These are phyloP conservation scores for Pichia gijzeniarum DNA, from an alignment of 805 yeast genomes.

Conservation along the genomic window DNA sequence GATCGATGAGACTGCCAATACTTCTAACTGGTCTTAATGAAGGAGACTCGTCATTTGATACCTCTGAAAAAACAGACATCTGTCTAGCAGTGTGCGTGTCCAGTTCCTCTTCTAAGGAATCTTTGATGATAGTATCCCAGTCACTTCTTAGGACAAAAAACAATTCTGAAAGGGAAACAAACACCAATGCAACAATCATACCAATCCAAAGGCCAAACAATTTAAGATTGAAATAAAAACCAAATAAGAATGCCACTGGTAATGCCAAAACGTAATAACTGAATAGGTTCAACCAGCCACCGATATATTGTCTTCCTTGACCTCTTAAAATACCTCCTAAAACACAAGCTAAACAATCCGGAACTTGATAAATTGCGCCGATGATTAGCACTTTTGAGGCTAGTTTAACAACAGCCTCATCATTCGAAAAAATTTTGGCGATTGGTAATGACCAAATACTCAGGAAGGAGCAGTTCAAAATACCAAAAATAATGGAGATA, in stretches of 20 bases:
- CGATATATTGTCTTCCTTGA: conserved; percentile 65
- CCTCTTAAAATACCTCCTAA: conserved; percentile 75
- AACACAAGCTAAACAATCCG: conserved; percentile 63
- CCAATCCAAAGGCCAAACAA: conserved; percentile 64
- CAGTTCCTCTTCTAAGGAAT: conserved; percentile 26
- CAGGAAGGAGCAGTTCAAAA: conserved; percentile 41
- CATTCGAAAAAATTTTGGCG: conserved; percentile 54
- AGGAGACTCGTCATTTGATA: conserved; percentile 5
- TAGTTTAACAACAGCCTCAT: conserved; percentile 46
- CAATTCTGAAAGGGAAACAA: conserved; percentile 42
- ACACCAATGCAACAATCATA: conserved; percentile 44
- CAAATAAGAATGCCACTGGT: conserved; percentile 50
- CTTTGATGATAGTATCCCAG: conserved; percentile 27
- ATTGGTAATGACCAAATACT: conserved; percentile 37
- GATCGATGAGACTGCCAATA: conserved; percentile 21
- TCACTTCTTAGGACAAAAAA: conserved; percentile 25
- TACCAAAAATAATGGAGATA: conserved; percentile 32
- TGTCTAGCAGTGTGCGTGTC: conserved; percentile 3
- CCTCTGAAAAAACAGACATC: neutral
- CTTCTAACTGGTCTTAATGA: conserved; percentile 15
- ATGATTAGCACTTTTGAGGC: conserved; percentile 52
- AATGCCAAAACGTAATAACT: conserved; percentile 58
- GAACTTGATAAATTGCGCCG: conserved; percentile 62
- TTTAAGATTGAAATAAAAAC: conserved; percentile 44
- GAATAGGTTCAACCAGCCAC: conserved; percentile 50